Conservation (phyloP, 306 rosid species). For the Prunus mongolica region DNA sequence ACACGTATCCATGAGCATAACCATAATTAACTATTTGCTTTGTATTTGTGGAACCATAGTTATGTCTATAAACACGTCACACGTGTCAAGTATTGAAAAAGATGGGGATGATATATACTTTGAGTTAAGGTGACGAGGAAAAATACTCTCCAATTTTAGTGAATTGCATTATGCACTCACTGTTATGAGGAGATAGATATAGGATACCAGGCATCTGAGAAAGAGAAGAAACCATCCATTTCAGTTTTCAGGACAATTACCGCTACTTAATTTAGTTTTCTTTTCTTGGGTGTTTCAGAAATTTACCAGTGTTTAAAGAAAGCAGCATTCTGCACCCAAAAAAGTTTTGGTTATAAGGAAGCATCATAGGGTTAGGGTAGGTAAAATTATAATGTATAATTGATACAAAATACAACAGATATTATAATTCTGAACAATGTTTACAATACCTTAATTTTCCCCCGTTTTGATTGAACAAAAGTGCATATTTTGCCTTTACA, state of each 20-base stretch:
- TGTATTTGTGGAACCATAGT: no score
- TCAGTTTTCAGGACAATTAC: not conserved
- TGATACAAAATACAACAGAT: no score
- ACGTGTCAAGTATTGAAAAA: no score
- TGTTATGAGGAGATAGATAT: not conserved
- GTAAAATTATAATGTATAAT: no score
- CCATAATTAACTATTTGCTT: no score
- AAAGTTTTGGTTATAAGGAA: not conserved
- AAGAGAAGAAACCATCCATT: not conserved
- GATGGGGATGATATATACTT: no score
- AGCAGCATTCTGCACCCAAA: not conserved
- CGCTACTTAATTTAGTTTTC: not conserved
- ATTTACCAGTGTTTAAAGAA: not conserved
- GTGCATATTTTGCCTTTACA: no score
- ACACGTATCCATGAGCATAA: rapidly evolving
- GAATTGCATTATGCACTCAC: no score
- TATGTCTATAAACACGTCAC: no score
- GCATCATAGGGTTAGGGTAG: not conserved
- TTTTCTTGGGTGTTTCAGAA: not conserved
- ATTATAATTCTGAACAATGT: not conserved
- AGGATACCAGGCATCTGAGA: not conserved
- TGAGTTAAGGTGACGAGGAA: no score
- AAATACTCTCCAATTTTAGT: no score
- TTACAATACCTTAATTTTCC: not conserved
- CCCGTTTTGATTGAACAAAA: not conserved